Base-by-base conservation (phyloP, 2,329 filamentous ascomycete genomes). In the Phyllosticta paracitricarpa region DNA sequence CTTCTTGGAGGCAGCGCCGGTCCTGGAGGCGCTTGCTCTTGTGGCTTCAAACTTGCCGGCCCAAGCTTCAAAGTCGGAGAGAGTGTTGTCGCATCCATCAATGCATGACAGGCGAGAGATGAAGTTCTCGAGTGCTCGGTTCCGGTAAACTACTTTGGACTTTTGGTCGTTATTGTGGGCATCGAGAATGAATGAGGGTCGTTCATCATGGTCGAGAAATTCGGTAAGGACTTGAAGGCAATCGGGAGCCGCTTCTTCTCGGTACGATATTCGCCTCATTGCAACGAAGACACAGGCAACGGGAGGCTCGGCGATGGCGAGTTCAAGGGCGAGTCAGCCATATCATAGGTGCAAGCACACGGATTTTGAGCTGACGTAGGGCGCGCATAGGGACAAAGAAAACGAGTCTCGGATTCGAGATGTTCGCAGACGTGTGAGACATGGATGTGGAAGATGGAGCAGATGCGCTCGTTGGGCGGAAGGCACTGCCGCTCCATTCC, bases 101-200 rank as follows among this genome's bases (percentile, higher is more conserved):
- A 51, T 24, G 14, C n/a, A 22, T 2, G 55, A 48, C 28, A 57
- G 55, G 10, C 59, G 59, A 12, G 22, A 24, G 19, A 61, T 24
- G 30, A 57, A 54, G 6, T 57, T 55, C 14, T 51, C 54, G 19
- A 61, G 14, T 1, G 59, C 55, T 14, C 40, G 25, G 12, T 61
- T 61, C 55, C 53, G 48, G 59, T 61, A 61, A 10, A 17, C 12
- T n/a, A 57, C 12, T 1, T 40, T 30, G 28, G 54, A 57, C 33
- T 25, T 7, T 19, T 14, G 54, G 2, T n/a, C 4, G 4, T 14
- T 14, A 28, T 54, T 54, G 55, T 57, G 55, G 17, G 59, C 48
- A 14, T 61, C 55, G 30, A 61, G 59, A 6, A 61, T 61, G 17
- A 61, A 61, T 26, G 59, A 57, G 2, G 59, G 54, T 3, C 59